Percentiles rank a stretch among this genome's conserved stretches.
phyloP scores from a whole-genome alignment of 2,329 filamentous ascomycete genomes.

The Myriosclerotinia duriaeana region DNA sequence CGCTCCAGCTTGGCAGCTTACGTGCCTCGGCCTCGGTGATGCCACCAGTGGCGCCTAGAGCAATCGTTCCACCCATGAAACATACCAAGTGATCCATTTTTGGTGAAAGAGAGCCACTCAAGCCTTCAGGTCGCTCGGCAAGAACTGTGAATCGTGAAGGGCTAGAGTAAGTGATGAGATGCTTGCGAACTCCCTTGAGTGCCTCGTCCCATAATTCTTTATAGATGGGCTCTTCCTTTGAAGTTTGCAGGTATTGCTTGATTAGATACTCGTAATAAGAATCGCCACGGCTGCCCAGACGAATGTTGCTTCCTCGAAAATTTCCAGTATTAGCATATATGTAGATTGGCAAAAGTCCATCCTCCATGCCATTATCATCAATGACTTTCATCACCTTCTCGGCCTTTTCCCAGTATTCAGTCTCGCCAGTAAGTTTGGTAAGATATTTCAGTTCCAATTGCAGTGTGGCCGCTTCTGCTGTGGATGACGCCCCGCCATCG shows the following conservation, averaged over 20 bases:
- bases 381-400: conserved; percentile 91
- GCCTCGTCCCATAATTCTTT: conserved; percentile 90
- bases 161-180: conserved; percentile 85
- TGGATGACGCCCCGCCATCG: conserved; percentile 86
- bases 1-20: conserved; percentile 69
- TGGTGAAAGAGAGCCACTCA: conserved; percentile 64
- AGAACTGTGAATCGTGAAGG: conserved; percentile 82
- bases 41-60: conserved; percentile 80
- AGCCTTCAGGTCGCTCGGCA: conserved; percentile 76
- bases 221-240: conserved; percentile 80
- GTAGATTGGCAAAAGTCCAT: conserved; percentile 89
- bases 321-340: conserved; percentile 75
- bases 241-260: conserved; percentile 96
- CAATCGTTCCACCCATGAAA: conserved; percentile 96
- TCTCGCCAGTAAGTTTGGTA: conserved; percentile 89
- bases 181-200: conserved; percentile 80
- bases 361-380: conserved; percentile 74
- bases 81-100: conserved; percentile 99
- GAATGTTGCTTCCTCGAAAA: conserved; percentile 83
- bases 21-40: conserved; percentile 72
- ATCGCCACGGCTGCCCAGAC: conserved; percentile 89
- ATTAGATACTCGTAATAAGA: conserved; percentile 99
- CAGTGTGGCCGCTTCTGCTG: conserved; percentile 85
- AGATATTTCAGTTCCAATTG: conserved; percentile 98
- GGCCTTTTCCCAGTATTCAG: conserved; percentile 85